These are phyloP conservation scores for Pseudonectria buxi DNA, from an alignment of 2,329 filamentous ascomycete species.

Conservation along the genomic window DNA sequence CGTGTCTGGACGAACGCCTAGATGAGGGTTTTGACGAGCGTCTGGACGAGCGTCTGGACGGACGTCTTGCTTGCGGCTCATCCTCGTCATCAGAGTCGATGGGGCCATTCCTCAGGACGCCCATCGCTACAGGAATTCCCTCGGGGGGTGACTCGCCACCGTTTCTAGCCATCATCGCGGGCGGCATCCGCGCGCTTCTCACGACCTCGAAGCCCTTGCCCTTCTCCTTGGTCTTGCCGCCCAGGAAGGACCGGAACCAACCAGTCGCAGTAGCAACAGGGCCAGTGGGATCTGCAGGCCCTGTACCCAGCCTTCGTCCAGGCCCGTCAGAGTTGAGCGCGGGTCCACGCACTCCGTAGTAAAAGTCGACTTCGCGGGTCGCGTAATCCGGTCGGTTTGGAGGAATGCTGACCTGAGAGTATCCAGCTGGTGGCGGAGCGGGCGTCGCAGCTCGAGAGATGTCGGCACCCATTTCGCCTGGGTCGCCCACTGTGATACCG, in stretches of 20 bases:
- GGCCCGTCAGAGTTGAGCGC: slow-evolving; percentile 76
- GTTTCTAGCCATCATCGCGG: slow-evolving; percentile 55
- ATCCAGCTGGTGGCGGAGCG: slow-evolving; percentile 28
- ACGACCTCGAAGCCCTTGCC: slow-evolving; percentile 97
- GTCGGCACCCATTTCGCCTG: slow-evolving; percentile 34
- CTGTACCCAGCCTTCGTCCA: slow-evolving; percentile 81
- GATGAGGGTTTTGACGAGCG: slow-evolving; percentile 5
- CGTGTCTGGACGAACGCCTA: slow-evolving; percentile 19
- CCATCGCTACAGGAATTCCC: slow-evolving; percentile 59
- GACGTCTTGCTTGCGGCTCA: slow-evolving; percentile 20
- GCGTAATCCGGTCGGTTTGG: slow-evolving; percentile 74
- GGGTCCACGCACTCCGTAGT: slow-evolving; percentile 86
- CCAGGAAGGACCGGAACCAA: slow-evolving; percentile 77
- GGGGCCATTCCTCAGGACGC: slow-evolving; percentile 50
- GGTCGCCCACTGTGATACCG: slow-evolving; percentile 27
- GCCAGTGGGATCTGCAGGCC: slow-evolving; percentile 88
- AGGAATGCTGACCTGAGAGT: slow-evolving; percentile 34
- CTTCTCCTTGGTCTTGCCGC: slow-evolving; percentile 86
- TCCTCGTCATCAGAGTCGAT: slow-evolving; percentile 59
- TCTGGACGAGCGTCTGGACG: slow-evolving; percentile 4
- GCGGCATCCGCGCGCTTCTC: slow-evolving; percentile 77
- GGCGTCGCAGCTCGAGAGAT: slow-evolving; percentile 39
- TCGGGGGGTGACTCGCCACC: slow-evolving; percentile 60
- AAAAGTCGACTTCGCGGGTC: slow-evolving; percentile 92
- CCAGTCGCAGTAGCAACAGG: slow-evolving; percentile 83